Evolutionary conservation across 108 stramenopile genomes (phyloP), one percentile per base, ranked within the genome.

Genomic region (Cyclotella distinguenda): DNA sequence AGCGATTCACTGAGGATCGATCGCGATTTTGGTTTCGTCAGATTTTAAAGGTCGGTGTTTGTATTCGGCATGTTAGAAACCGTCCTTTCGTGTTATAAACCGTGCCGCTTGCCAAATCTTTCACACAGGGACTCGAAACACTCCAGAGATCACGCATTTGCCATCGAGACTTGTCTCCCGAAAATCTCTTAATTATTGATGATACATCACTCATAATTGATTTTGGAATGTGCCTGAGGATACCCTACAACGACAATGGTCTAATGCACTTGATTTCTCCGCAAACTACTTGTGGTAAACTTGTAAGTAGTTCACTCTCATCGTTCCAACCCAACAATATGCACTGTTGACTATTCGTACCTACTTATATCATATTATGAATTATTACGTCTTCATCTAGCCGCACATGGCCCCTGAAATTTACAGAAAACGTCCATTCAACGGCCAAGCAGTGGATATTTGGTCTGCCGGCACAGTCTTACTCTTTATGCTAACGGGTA

Each of bases 151-250:
- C 72, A 55, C 84, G 77, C 31, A 75, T 91, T 12, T 86, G 85
- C 54, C 90, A 91, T 68, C 70, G 84, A 46, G 90, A 91, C 45
- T 75, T 91, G 66, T 86, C 85, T 6, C 73, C 87, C 1, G 90
- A 91, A 71, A 91, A 91, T 62, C 55, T 68, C 13, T 50, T 75
- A 15, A 72, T 91, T 42, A 44, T 87, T 21, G 78, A 88, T 44
- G 80, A 83, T 38, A 83, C 56, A 36, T 73, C 84, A 10, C 49
- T 91, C 9, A 71, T 91, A 15, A 88, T 91, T 47, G 90, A 91
- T 68, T 79, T 91, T 49, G 90, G 90, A 27, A 91, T 91, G 90
- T 87, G 86, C 60, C 67, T 91, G 48, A 56, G 85, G n/a, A 86
- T 91, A 23, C 90, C 90, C 0, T 91, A 84, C 48, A 56, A 60